A percentile compares a stretch with the other conserved stretches of the same genome.
Conservation (phyloP, 2,329 filamentous ascomycete species). For the Ceratocystis harringtonii region DNA sequence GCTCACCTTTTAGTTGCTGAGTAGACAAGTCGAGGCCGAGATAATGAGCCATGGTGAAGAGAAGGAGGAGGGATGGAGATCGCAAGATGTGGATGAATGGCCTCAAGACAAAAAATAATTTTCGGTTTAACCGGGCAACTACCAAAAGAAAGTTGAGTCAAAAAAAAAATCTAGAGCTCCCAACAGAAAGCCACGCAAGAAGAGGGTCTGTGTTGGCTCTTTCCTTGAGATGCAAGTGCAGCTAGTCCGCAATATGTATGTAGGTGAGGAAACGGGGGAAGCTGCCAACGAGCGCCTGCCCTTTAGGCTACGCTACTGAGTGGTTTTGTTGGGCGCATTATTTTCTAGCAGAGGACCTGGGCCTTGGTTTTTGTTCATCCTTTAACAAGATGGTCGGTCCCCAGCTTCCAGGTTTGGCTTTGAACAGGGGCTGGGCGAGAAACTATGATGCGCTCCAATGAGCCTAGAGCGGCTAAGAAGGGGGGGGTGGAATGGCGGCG, state of each 20-base stretch:
- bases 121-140: background rate
- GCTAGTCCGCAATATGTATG: background rate
- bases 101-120: background rate
- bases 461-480: background rate
- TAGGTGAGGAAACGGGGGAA: background rate
- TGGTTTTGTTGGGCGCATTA: background rate
- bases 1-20: slow-evolving; percentile 77
- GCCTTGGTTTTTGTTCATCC: background rate
- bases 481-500: background rate
- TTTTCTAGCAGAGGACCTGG: background rate
- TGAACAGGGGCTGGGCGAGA: background rate
- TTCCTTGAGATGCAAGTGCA: background rate
- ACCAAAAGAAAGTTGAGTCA: background rate
- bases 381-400: background rate
- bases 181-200: background rate
- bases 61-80: background rate
- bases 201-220: background rate
- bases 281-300: background rate
- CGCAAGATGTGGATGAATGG: background rate
- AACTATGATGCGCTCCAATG: background rate
- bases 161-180: background rate
- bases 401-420: background rate
- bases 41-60: slow-evolving; percentile 39
- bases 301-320: background rate
- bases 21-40: slow-evolving; percentile 93